Evolutionary conservation across 1,139 yeast species (phyloP).

Genomic region (Candida sanyaensis): DNA sequence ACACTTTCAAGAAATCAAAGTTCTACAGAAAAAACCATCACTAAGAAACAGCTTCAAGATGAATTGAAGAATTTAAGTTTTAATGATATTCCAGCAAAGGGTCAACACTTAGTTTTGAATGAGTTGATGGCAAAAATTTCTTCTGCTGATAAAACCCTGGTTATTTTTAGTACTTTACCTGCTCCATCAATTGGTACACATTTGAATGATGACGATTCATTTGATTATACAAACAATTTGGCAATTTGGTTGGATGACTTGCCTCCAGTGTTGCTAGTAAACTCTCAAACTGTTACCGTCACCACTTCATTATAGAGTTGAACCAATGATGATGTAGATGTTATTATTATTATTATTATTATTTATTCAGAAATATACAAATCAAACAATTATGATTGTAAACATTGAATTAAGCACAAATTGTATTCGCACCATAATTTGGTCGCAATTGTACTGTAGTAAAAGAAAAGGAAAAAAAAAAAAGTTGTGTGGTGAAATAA

Average conservation of each 20-base stretch:
- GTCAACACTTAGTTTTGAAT: constrained; percentile 86
- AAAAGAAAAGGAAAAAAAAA: neutral
- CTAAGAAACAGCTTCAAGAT: constrained; percentile 39
- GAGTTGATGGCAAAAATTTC: constrained; percentile 71
- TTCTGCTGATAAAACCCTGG: constrained; percentile 59
- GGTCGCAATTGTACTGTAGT: too few species aligned
- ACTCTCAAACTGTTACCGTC: constrained; percentile 93
- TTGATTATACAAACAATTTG: constrained; percentile 73
- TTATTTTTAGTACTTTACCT: constrained; percentile 87
- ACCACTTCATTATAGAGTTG: constrained; percentile 81
- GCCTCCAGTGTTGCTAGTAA: constrained; percentile 79
- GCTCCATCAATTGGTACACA: constrained; percentile 86
- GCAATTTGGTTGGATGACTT: constrained; percentile 79
- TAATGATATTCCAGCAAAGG: constrained; percentile 85
- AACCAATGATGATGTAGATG: too few species aligned
- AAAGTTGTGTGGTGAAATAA: neutral
- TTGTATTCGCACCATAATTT: too few species aligned
- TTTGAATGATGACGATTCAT: constrained; percentile 62
- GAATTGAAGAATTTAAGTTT: constrained; percentile 55
- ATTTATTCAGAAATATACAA: constrained; percentile 1
- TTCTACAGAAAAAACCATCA: constrained; percentile 19
- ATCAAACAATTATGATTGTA: neutral
- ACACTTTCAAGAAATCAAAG: constrained; percentile 4
- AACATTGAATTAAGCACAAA: too few species aligned
- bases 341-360: too few species aligned